A percentile compares a stretch with the other conserved stretches of the same genome.
phyloP scores from a whole-genome alignment of 1,284 basidiomycete species.

The Ceratobasidium sp. region DNA sequence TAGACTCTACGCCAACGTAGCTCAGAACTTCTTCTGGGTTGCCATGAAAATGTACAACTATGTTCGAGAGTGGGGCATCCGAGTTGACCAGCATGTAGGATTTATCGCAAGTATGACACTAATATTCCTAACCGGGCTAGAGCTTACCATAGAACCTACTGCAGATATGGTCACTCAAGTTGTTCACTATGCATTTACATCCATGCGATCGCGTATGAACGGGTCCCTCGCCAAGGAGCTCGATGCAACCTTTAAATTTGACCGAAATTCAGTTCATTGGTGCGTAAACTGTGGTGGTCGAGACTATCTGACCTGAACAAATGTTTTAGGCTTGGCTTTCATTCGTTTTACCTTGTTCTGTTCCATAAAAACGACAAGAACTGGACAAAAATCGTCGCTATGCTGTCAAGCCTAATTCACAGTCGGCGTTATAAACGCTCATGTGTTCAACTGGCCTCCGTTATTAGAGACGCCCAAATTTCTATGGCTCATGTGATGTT shows the following conservation, averaged over 20 bases:
- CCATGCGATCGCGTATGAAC: slow-evolving; percentile 63
- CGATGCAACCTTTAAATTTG: slow-evolving; percentile 58
- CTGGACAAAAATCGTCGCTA: slow-evolving; percentile 53
- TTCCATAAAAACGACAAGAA: slow-evolving; percentile 57
- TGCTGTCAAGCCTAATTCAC: slow-evolving; percentile 16
- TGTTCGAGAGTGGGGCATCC: slow-evolving; percentile 68
- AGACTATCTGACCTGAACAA: neutral
- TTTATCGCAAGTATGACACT: slow-evolving; percentile 66
- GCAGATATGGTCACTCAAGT: slow-evolving; percentile 69
- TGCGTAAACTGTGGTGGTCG: slow-evolving; percentile 55
- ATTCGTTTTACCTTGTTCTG: slow-evolving; percentile 77
- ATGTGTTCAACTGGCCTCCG: neutral
- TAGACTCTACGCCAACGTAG: slow-evolving; percentile 82
- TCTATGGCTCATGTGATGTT: slow-evolving; percentile 26
- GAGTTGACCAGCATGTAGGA: slow-evolving; percentile 58
- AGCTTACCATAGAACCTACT: neutral
- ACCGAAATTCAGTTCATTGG: slow-evolving; percentile 70
- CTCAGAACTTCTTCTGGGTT: slow-evolving; percentile 85
- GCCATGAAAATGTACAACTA: slow-evolving; percentile 92
- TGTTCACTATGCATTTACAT: slow-evolving; percentile 66
- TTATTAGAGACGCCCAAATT: slow-evolving; percentile 1
- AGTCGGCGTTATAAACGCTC: slow-evolving; percentile 21
- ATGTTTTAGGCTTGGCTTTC: slow-evolving; percentile 74
- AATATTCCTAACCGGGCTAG: neutral
- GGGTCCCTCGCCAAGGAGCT: slow-evolving; percentile 59